phyloP scores from a whole-genome alignment of 2,329 filamentous ascomycete species.

The Aspergillus brunneoviolaceus region DNA sequence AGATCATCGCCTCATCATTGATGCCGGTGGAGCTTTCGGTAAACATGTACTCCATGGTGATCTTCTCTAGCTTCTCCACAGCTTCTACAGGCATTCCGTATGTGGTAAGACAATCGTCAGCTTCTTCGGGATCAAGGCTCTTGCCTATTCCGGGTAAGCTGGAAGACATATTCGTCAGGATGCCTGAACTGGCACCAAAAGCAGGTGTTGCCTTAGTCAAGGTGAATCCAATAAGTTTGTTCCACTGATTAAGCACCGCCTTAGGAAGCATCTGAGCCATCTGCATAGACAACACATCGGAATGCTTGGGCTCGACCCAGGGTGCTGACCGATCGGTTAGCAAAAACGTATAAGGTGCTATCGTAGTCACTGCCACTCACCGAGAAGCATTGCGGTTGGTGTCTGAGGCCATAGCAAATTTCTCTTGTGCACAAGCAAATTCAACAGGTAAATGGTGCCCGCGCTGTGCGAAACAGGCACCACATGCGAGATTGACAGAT shows the following conservation, averaged over 20 bases:
- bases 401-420: not conserved
- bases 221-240: not conserved
- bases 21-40: not conserved
- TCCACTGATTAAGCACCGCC: not conserved
- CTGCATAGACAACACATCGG: conserved; percentile 2
- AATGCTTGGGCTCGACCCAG: conserved; percentile 5
- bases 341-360: not conserved
- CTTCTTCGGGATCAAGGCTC: not conserved
- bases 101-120: not conserved
- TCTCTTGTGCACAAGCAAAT: not conserved
- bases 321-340: not conserved
- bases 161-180: not conserved
- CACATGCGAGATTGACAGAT: not conserved
- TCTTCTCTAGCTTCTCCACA: not conserved
- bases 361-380: not conserved
- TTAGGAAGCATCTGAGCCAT: conserved; percentile 3
- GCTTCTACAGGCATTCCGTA: not conserved
- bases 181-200: not conserved
- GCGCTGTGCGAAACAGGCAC: conserved; percentile 3
- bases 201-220: not conserved
- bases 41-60: not conserved
- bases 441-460: not conserved
- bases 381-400: not conserved
- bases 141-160: not conserved
- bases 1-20: conserved; percentile 2